These are phyloP conservation scores for Parietaria judaica DNA, from an alignment of 306 rosid genomes.

Conservation along the genomic window DNA sequence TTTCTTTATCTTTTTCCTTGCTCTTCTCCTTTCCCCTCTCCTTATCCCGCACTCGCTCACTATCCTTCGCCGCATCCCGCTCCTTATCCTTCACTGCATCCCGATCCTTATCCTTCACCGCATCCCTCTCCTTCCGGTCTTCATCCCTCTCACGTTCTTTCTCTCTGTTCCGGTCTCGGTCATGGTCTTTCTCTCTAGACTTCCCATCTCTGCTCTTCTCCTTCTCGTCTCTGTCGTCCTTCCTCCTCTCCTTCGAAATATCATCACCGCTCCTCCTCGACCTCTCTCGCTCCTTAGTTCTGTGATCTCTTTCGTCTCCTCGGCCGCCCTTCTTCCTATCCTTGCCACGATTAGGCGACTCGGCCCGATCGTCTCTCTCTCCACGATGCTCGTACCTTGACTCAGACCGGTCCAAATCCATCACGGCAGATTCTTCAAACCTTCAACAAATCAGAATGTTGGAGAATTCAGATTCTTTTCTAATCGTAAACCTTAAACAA, in stretches of 20 bases:
- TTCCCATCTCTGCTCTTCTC: conserved; percentile 55
- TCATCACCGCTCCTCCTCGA: conserved; percentile 44
- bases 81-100: conserved; percentile 42
- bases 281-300: conserved; percentile 55
- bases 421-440: conserved; percentile 11
- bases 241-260: conserved; percentile 43
- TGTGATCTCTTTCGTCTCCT: conserved; percentile 62
- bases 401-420: conserved; percentile 58
- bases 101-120: conserved; percentile 48
- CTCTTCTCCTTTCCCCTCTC: conserved; percentile 7
- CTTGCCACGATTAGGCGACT: conserved; percentile 53
- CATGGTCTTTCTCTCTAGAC: conserved; percentile 61
- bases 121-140: conserved; percentile 56
- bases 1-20: conserved; percentile 15
- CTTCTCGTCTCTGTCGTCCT: conserved; percentile 69
- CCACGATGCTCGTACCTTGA: conserved; percentile 27
- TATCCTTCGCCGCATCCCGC: conserved; percentile 54
- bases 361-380: conserved; percentile 37
- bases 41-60: conserved; percentile 40
- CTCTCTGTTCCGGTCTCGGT: conserved; percentile 56
- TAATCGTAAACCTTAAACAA: no score
- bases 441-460: not conserved
- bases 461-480: not conserved
- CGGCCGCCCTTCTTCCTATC: conserved; percentile 65
- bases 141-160: conserved; percentile 58